These are phyloP conservation scores for Beauveria bassiana DNA, from an alignment of 2,329 filamentous ascomycete species.

Conservation along the genomic window DNA sequence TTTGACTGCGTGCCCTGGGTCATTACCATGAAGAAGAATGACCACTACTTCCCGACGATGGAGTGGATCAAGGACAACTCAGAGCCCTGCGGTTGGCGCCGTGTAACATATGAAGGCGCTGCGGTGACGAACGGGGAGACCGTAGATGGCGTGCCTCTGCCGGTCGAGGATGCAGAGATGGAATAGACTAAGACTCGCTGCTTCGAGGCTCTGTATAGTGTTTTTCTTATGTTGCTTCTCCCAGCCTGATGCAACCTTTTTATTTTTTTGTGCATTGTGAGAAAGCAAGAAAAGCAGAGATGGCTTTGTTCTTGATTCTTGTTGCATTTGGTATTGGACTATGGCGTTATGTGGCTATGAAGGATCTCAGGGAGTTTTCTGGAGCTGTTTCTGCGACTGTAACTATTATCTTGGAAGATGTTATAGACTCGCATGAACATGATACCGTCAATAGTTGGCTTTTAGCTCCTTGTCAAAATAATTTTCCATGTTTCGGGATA, in stretches of 20 bases:
- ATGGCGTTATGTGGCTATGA: slow-evolving; percentile 30
- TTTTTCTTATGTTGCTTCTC: not conserved
- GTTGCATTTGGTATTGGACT: slow-evolving; percentile 19
- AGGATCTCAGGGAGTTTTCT: slow-evolving; percentile 25
- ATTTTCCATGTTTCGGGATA: slow-evolving; percentile 4
- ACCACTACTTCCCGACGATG: slow-evolving; percentile 79
- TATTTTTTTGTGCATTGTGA: not conserved
- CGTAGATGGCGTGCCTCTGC: slow-evolving; percentile 37
- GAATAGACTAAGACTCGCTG: slow-evolving; percentile 22
- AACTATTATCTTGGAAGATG: not conserved
- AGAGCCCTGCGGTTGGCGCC: slow-evolving; percentile 54
- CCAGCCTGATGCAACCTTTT: not conserved
- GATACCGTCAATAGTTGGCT: slow-evolving; percentile 10
- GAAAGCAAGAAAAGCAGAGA: not conserved
- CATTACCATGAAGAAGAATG: slow-evolving; percentile 99
- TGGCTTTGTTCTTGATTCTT: not conserved
- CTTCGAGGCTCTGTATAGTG: slow-evolving; percentile 2
- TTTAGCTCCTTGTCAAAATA: not conserved
- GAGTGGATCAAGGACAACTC: slow-evolving; percentile 59
- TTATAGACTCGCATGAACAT: not conserved
- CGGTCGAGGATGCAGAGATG: slow-evolving; percentile 36
- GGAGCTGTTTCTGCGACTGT: slow-evolving; percentile 21
- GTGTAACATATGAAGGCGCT: slow-evolving; percentile 53
- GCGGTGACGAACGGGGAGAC: slow-evolving; percentile 47
- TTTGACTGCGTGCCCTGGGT: slow-evolving; percentile 99